A percentile compares a stretch with the other conserved stretches of the same genome.
These are phyloP conservation scores for Pyrrhoderma lamaoense DNA, from an alignment of 1,284 basidiomycete species.

Conservation along the genomic window DNA sequence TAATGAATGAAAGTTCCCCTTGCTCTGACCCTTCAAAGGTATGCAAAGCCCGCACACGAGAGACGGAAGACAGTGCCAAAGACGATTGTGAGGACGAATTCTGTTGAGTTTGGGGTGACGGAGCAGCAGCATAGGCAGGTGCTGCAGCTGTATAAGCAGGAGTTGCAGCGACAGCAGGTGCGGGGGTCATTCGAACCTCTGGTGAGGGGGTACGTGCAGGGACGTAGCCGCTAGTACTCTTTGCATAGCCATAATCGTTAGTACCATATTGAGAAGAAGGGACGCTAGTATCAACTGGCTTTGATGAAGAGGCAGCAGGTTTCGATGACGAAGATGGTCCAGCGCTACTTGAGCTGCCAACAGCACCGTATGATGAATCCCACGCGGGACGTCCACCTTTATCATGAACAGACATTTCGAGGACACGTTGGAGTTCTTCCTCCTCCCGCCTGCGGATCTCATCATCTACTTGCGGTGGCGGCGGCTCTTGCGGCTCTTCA, in stretches of 20 bases:
- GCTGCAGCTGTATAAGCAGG: constrained; percentile 18
- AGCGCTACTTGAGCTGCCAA: constrained; percentile 35
- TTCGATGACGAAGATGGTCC: constrained; percentile 27
- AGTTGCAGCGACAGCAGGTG: constrained; percentile 22
- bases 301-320: constrained; percentile 13
- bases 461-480: constrained; percentile 67
- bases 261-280: constrained; percentile 19
- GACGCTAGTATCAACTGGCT: constrained; percentile 13
- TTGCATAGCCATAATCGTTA: constrained; percentile 17
- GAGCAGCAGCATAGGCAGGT: constrained; percentile 19
- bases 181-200: constrained; percentile 18
- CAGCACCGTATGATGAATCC: constrained; percentile 30
- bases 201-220: constrained; percentile 39
- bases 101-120: constrained; percentile 21
- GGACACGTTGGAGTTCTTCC: constrained; percentile 84
- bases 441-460: constrained; percentile 80
- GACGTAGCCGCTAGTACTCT: constrained; percentile 34
- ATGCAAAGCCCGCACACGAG: constrained; percentile 86
- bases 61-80: constrained; percentile 37
- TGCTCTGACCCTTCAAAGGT: constrained; percentile 85
- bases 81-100: constrained; percentile 19
- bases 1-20: constrained; percentile 89
- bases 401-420: constrained; percentile 86
- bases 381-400: constrained; percentile 69
- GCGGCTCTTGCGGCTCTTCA: constrained; percentile 53